phyloP scores from a whole-genome alignment of 129 eudicot genomes.

The Flaveria linearis region DNA sequence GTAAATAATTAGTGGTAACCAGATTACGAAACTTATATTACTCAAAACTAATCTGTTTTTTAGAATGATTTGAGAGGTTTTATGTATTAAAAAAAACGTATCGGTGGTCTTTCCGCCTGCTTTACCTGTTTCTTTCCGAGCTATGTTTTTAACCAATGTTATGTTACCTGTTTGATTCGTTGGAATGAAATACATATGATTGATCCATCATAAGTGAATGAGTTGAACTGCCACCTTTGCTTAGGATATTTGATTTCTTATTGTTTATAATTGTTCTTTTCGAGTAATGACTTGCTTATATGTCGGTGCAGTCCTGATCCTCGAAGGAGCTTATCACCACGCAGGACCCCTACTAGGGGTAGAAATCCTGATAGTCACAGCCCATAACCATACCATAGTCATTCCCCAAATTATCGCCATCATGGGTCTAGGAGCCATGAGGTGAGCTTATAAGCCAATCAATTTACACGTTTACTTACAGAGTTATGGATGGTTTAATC shows the following conservation, averaged over 20 bases:
- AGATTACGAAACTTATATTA: neutral
- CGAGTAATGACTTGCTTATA: constrained; percentile 7
- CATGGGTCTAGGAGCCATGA: constrained; percentile 45
- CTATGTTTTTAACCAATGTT: too few species aligned
- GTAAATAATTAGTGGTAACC: neutral
- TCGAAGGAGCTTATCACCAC: constrained; percentile 50
- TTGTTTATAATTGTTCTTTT: too few species aligned
- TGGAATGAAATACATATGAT: too few species aligned
- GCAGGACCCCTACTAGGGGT: constrained; percentile 43
- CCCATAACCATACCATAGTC: constrained; percentile 24
- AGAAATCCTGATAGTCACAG: constrained; percentile 37
- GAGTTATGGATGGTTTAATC: neutral
- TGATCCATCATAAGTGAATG: neutral
- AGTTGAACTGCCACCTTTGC: neutral
- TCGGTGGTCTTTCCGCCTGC: too few species aligned
- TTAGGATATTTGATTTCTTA: neutral
- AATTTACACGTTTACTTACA: neutral
- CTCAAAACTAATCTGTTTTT: neutral
- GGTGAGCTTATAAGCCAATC: constrained; percentile 32
- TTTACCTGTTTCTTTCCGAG: too few species aligned
- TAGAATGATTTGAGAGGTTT: neutral
- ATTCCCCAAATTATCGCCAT: too few species aligned
- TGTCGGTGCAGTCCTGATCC: constrained; percentile 41
- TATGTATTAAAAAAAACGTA: too few species aligned
- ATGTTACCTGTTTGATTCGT: too few species aligned